These are phyloP conservation scores for Medakamo hakoo DNA, from an alignment of 139 green algal species.

Conservation along the genomic window DNA sequence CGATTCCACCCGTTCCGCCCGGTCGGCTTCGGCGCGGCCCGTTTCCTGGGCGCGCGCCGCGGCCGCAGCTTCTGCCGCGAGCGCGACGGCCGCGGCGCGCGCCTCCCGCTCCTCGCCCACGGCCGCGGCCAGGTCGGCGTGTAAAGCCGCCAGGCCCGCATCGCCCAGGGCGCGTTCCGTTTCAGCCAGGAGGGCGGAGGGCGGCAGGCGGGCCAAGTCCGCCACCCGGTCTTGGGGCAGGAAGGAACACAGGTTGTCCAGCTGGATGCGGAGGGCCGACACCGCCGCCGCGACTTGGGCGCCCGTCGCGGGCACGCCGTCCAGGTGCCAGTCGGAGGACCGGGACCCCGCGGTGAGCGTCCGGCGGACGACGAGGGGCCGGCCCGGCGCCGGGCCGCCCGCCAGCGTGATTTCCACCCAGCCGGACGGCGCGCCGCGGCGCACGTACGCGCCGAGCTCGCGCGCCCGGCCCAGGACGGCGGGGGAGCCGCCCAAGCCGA, in stretches of 20 bases:
- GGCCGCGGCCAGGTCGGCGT: conserved; percentile 49
- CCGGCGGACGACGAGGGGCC: conserved; percentile 21
- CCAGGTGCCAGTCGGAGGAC: conserved; percentile 39
- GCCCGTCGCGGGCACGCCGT: conserved; percentile 14
- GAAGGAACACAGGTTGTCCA: conserved; percentile 97
- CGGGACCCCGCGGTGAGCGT: conserved; percentile 20
- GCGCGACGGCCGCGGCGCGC: too few species aligned
- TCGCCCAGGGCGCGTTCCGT: conserved; percentile 82
- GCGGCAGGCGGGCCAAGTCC: conserved; percentile 70
- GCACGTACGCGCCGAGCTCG: conserved; percentile 60
- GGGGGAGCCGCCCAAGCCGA: conserved; percentile 58
- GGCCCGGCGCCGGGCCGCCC: conserved; percentile 16
- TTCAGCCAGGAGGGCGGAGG: conserved; percentile 60
- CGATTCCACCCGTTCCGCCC: neutral
- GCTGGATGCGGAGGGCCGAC: conserved; percentile 69
- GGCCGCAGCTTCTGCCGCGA: neutral
- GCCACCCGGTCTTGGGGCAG: conserved; percentile 88
- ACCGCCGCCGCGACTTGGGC: conserved; percentile 45
- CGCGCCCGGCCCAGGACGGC: conserved; percentile 54
- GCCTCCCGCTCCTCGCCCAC: too few species aligned
- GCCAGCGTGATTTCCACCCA: conserved; percentile 56
- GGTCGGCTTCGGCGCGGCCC: neutral
- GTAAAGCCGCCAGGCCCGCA: conserved; percentile 42
- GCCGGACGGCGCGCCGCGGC: conserved; percentile 28
- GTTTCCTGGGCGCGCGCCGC: neutral